These are phyloP conservation scores for Sphaerobolus stellatus DNA, from an alignment of 1,284 basidiomycete genomes.

Conservation along the genomic window DNA sequence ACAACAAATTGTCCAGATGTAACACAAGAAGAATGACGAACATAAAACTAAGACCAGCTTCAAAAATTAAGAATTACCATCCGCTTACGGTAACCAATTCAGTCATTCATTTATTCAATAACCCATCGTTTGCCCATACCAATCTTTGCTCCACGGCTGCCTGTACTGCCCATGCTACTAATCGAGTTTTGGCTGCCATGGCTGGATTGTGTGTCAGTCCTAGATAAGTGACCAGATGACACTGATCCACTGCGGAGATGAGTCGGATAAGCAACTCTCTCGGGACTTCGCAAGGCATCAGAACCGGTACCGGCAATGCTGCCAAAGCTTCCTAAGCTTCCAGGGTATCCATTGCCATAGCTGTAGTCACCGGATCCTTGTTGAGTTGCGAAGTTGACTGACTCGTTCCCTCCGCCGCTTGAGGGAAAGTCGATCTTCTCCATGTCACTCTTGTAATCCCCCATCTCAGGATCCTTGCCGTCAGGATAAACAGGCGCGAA, in stretches of 20 bases:
- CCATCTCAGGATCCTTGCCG: too few relatives aligned
- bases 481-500: constrained; percentile 37
- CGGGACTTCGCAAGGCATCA: constrained; percentile 44
- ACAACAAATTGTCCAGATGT: not conserved
- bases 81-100: too few relatives aligned
- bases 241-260: constrained; percentile 40
- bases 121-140: constrained; percentile 21
- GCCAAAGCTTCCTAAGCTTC: too few relatives aligned
- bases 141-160: constrained; percentile 2
- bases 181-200: too few relatives aligned
- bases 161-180: constrained; percentile 6
- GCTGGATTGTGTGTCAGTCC: constrained; percentile 14
- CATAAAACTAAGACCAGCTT: not conserved
- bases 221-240: not conserved
- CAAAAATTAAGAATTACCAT: not conserved
- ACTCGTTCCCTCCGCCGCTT: constrained; percentile 30
- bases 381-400: not conserved
- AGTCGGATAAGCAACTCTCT: constrained; percentile 28
- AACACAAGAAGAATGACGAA: not conserved
- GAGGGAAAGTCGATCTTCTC: constrained; percentile 72
- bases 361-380: too few relatives aligned
- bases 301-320: constrained; percentile 30
- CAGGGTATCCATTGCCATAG: too few relatives aligned
- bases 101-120: constrained; percentile 25
- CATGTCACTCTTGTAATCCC: constrained; percentile 33